Percentiles rank a stretch among this genome's conserved stretches.
These are phyloP conservation scores for Castanopsis chinensis DNA, from an alignment of 306 rosid species.

Conservation along the genomic window DNA sequence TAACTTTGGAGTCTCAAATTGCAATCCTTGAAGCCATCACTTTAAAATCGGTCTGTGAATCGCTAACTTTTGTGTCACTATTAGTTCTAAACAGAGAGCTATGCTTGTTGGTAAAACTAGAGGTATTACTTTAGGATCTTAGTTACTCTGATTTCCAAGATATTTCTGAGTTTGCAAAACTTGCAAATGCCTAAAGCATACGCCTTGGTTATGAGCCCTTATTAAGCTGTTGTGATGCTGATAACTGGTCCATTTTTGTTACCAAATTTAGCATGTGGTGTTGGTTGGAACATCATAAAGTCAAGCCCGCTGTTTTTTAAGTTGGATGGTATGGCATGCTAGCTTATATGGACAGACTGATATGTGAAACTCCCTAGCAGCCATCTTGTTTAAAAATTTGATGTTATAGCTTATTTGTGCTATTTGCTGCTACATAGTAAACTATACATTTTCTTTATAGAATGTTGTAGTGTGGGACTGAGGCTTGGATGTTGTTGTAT, in stretches of 20 bases:
- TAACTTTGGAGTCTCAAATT: neutral
- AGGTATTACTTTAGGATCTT: neutral
- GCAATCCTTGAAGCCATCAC: neutral
- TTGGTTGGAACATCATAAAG: neutral
- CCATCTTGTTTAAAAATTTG: neutral
- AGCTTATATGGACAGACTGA: neutral
- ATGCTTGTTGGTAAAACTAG: neutral
- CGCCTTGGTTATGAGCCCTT: neutral
- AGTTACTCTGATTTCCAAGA: neutral
- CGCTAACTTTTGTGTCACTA: neutral
- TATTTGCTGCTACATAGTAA: neutral
- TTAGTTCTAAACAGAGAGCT: neutral
- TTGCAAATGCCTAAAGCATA: neutral
- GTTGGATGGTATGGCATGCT: neutral
- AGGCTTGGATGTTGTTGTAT: no score
- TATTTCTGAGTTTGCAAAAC: neutral
- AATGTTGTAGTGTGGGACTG: neutral
- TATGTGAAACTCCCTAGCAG: neutral
- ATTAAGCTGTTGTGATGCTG: neutral
- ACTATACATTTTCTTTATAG: neutral
- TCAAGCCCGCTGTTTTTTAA: neutral
- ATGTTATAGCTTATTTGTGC: neutral
- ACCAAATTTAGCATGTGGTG: neutral
- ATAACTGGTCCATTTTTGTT: neutral
- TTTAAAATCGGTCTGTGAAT: neutral